Base-by-base conservation (phyloP, 345 rosid genomes). In the Kernera saxatilis region DNA sequence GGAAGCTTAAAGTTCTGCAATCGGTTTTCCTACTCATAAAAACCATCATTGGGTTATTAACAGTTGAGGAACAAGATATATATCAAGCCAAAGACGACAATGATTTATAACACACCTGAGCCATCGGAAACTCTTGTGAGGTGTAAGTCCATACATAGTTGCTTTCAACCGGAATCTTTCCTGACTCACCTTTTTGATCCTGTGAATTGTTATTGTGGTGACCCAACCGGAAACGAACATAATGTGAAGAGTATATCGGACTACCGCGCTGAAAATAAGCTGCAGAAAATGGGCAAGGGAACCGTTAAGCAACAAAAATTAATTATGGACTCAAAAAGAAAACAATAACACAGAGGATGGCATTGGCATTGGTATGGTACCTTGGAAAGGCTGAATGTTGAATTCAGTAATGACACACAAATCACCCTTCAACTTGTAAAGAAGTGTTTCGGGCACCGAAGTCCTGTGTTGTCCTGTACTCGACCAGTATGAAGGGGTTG, bases 61-160 rank as follows among this genome's bases (percentile, higher is more conserved):
- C 39, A 54, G 8, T 23, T 70, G 6, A 40, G 32, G 33, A 64
- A 41, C 63, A 57, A 35, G 26, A 18, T 36, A 15, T 6, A 3
- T 26, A 39, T 39, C 22, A 67, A 58, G 52, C 68, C 49, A 50
- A 57, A 30, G 54, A 50, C n/a, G 49, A 55, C 15, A 18, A 33
- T 56, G 62, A 60, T 23, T 22, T 8, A 22, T 44, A 49, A 56
- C 83, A 58, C 62, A 88, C 99, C 92, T 92, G 99, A 71, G 84
- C 74, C 99, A 95, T 87, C n/a, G 94, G 81, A 78, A 89, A 92
- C 84, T 84, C 87, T 32, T 83, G 83, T 61, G 99, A 89, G 73
- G 90, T 87, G 79, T 92, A 92, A 41, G 91, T 88, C 96, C 92
- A 92, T 23, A 77, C 74, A 45, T 80, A 87, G 48, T 80, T 80